Evolutionary conservation across 495 filamentous ascomycete species (phyloP).

Genomic region (Penicillium dipodomyicola): DNA sequence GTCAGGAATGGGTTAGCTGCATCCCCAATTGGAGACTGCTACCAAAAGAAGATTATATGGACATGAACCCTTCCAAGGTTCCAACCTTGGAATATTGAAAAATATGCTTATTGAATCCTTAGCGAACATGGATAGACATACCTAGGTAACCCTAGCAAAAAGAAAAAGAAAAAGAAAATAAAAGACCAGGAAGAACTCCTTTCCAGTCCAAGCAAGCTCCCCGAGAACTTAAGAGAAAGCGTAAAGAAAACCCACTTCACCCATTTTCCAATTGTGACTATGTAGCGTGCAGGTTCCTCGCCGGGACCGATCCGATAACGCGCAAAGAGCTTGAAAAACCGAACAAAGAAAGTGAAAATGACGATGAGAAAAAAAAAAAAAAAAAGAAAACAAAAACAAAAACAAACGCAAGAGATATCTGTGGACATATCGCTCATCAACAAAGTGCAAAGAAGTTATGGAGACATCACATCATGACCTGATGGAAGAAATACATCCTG

Average conservation of each 20-base stretch:
- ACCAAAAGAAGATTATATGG: background rate
- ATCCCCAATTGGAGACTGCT: too few species aligned
- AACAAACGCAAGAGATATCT: conserved; percentile 8
- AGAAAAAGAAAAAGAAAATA: background rate
- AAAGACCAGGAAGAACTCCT: conserved; percentile 12
- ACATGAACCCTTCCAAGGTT: background rate
- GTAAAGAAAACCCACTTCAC: conserved; percentile 6
- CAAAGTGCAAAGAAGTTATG: conserved; percentile 10
- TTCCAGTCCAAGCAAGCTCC: conserved; percentile 8
- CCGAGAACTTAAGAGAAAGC: conserved; percentile 8
- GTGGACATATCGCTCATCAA: conserved; percentile 12
- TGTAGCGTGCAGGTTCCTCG: conserved; percentile 9
- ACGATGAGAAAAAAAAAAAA: conserved; percentile 6
- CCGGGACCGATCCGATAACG: conserved; percentile 9
- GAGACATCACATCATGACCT: conserved; percentile 10
- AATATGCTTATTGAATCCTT: background rate
- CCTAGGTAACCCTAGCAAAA: background rate
- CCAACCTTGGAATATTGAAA: background rate
- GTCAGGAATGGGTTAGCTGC: background rate
- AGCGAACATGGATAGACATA: background rate
- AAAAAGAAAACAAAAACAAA: too few species aligned
- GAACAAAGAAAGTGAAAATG: conserved; percentile 7
- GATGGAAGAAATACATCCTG: conserved; percentile 5
- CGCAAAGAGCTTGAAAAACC: conserved; percentile 1
- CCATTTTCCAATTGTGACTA: conserved; percentile 12